phyloP scores from a whole-genome alignment of 2,329 filamentous ascomycete species.

The Clonostachys sp. region DNA sequence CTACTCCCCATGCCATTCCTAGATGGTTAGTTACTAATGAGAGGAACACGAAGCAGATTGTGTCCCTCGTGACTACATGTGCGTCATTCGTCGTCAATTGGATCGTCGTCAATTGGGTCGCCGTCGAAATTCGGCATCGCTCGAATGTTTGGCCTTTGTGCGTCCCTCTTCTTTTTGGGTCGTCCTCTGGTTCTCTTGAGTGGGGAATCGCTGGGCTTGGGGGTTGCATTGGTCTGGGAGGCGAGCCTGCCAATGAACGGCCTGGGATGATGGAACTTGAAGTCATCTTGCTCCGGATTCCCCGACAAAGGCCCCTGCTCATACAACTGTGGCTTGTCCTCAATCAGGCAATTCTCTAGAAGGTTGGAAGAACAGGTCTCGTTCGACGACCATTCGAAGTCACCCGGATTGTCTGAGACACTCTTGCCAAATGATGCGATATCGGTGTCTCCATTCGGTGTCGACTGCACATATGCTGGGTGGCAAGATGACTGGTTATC shows the following conservation, averaged over 20 bases:
- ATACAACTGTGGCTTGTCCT: not conserved
- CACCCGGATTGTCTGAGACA: not conserved
- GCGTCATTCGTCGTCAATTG: too few relatives aligned
- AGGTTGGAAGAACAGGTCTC: not conserved
- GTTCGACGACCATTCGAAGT: not conserved
- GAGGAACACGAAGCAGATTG: too few relatives aligned
- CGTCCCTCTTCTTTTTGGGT: slow-evolving; percentile 10
- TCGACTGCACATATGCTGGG: slow-evolving; percentile 10
- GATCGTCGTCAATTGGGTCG: slow-evolving; percentile 21
- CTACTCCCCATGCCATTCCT: too few relatives aligned
- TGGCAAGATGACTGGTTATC: slow-evolving; percentile 4
- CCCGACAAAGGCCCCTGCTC: not conserved
- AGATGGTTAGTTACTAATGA: too few relatives aligned
- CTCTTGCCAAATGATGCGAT: not conserved
- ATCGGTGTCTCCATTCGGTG: slow-evolving; percentile 3
- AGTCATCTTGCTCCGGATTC: slow-evolving; percentile 4
- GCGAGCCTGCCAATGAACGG: slow-evolving; percentile 23
- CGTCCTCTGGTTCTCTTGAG: slow-evolving; percentile 7
- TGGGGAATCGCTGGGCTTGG: not conserved
- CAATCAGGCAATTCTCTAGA: not conserved
- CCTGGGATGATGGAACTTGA: slow-evolving; percentile 20
- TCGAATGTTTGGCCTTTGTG: slow-evolving; percentile 22
- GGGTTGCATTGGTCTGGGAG: slow-evolving; percentile 1
- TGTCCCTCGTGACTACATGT: too few relatives aligned
- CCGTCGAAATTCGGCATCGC: slow-evolving; percentile 21